A percentile compares a stretch with the other conserved stretches of the same genome.
Evolutionary conservation across 352 stramenopile species (phyloP).

Genomic region (Pythium guiyangense): DNA sequence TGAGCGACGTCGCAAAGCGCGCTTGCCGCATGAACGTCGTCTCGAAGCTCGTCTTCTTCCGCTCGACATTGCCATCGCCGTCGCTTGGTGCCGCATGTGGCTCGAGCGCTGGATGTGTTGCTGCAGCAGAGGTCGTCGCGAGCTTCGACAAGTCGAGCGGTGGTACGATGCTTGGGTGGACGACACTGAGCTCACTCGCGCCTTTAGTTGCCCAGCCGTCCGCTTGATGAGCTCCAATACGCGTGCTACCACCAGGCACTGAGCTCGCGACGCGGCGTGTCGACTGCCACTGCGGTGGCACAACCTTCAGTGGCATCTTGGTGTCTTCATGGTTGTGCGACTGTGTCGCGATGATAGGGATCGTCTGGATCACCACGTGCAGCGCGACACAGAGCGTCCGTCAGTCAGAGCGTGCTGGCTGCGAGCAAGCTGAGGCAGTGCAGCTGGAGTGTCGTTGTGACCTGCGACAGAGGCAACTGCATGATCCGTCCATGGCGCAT

Average conservation of each 20-base stretch:
- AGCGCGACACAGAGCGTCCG: too few relatives aligned
- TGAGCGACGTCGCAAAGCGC: slow-evolving; percentile 45
- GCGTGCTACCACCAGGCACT: neutral
- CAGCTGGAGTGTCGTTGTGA: neutral
- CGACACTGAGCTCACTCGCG: neutral
- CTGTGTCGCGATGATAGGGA: neutral
- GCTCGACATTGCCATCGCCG: neutral
- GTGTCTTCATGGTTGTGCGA: too few relatives aligned
- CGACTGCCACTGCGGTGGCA: slow-evolving; percentile 55
- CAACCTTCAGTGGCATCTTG: slow-evolving; percentile 10
- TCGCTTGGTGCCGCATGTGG: neutral
- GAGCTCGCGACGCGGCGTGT: slow-evolving; percentile 35
- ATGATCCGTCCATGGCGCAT: slow-evolving; percentile 6
- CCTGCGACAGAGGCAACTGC: slow-evolving; percentile 16
- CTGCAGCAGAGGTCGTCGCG: neutral
- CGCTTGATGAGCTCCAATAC: neutral
- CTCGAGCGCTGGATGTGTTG: neutral
- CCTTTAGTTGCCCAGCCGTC: neutral
- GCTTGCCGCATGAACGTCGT: slow-evolving; percentile 42
- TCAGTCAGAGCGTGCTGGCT: too few relatives aligned
- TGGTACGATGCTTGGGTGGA: slow-evolving; percentile 8
- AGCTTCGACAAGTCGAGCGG: slow-evolving; percentile 29
- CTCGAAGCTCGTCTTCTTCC: slow-evolving; percentile 29
- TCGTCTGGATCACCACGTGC: too few relatives aligned
- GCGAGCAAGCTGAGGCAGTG: too few relatives aligned